Evolutionary conservation across 306 rosid species (phyloP).

Genomic region (Acacia melanoxylon): DNA sequence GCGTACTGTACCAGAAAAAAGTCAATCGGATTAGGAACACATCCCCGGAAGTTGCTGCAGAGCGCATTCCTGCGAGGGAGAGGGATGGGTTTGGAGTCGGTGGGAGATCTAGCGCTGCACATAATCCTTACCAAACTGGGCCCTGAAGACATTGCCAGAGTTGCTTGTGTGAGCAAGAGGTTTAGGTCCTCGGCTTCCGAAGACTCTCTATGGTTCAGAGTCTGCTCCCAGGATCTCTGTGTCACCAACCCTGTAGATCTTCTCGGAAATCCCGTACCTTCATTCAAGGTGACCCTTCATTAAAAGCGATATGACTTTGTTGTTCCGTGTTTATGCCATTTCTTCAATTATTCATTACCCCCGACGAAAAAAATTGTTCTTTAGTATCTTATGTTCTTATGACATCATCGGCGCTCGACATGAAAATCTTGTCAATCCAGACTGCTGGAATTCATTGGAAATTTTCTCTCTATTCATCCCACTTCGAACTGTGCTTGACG

Average conservation of each 20-base stretch:
- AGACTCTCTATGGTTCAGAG: slow-evolving; percentile 63
- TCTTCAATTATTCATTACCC: neutral
- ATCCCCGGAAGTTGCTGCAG: neutral
- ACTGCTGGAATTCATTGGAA: neutral
- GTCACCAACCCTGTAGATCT: slow-evolving; percentile 57
- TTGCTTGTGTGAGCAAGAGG: slow-evolving; percentile 60
- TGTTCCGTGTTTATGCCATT: neutral
- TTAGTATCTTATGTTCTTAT: neutral
- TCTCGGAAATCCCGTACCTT: slow-evolving; percentile 56
- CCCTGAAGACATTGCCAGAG: slow-evolving; percentile 56
- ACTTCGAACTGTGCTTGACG: neutral
- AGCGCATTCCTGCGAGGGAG: neutral
- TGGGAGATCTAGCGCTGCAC: slow-evolving; percentile 71
- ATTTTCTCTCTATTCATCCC: neutral
- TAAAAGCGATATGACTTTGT: neutral
- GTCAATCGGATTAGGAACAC: neutral
- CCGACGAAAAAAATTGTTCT: neutral
- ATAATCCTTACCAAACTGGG: slow-evolving; percentile 47
- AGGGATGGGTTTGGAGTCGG: slow-evolving; percentile 52
- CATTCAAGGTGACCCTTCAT: slow-evolving; percentile 60
- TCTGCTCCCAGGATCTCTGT: slow-evolving; percentile 60
- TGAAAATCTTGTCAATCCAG: neutral
- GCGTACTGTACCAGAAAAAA: no score
- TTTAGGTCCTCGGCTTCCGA: slow-evolving; percentile 61
- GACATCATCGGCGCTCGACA: neutral